Base-by-base conservation (phyloP, 1,139 yeast species). In the Pichia sp. region DNA sequence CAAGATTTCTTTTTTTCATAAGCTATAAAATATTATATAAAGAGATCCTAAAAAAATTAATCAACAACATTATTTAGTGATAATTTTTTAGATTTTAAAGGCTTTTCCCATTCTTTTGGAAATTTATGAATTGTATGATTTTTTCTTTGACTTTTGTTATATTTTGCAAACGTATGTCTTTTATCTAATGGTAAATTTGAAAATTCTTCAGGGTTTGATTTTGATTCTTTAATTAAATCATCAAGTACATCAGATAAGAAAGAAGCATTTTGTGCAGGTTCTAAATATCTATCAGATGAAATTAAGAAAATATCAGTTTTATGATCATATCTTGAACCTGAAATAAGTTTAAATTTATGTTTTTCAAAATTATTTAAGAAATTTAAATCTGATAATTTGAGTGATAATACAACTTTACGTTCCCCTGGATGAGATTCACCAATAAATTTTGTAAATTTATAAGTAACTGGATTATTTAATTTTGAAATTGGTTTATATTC, bases 21-120 rank as follows among this genome's bases (percentile, higher is more conserved):
- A 18, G 18, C 18, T 18, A 18, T 18, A 18, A 30, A 30, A 30
- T 30, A 6, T 30, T 30, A 30, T 30, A 30, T 30, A 30, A 6
- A 8, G 32, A 30, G 8, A 30, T 6, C 8, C 2, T 6, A 30
- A 30, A 8, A 30, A 8, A 5, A 10, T 33, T 8, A 33, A 33
- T 38, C 42, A 7, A 33, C 40, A 9, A 42, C 42, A 29, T 50
- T 52, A 30, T 50, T 37, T 31, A 62, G 51, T 11, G 52, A 47
- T 30, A 61, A 47, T 48, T 69, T 67, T 37, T 84, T 83, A 0
- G 86, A 82, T 59, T 80, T 80, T 56, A 81, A 70, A 35, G 95
- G 95, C 59, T 88, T 79, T 62, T 79, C 81, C 98, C 98, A 92
- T 45, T 74, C 79, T 54, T 81, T 80, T 8, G 97, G 97, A 72